Percentiles rank a stretch among this genome's conserved stretches.
Evolutionary conservation across 345 rosid species (phyloP).

Genomic region (Dipteronia dyeriana): DNA sequence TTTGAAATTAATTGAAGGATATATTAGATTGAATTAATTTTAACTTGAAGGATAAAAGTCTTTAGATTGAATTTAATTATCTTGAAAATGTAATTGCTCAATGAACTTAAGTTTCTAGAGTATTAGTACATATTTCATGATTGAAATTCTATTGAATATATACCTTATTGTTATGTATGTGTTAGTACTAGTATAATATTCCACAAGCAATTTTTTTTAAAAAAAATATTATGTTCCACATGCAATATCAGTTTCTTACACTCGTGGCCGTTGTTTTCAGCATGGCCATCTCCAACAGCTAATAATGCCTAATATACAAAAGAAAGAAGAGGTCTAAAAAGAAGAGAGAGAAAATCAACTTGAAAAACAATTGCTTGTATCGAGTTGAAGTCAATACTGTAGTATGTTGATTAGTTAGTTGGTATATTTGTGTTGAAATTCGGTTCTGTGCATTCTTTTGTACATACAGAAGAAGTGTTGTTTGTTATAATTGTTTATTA

Average conservation of each 20-base stretch:
- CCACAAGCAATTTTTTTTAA: too few species aligned
- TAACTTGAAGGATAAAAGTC: too few species aligned
- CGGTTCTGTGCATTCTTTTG: constrained; percentile 59
- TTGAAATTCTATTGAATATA: too few species aligned
- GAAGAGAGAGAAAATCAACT: neutral
- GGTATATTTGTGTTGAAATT: constrained; percentile 30
- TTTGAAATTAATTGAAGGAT: too few species aligned
- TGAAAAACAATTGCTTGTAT: constrained; percentile 15
- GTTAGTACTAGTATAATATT: too few species aligned
- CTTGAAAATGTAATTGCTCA: too few species aligned
- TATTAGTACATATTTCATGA: too few species aligned
- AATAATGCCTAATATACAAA: constrained; percentile 21
- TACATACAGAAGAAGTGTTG: constrained; percentile 31
- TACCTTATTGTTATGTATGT: too few species aligned
- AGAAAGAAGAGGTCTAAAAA: neutral
- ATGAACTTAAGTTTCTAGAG: too few species aligned
- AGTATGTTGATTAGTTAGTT: constrained; percentile 32
- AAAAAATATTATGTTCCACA: too few species aligned
- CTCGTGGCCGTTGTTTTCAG: constrained; percentile 24
- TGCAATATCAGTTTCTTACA: constrained; percentile 25
- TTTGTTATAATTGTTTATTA: constrained; percentile 17
- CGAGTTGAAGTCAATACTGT: constrained; percentile 17
- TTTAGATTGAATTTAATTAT: too few species aligned
- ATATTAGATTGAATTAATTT: too few species aligned
- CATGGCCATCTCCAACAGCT: constrained; percentile 21